phyloP scores from a whole-genome alignment of 2,329 filamentous ascomycete species.

The Colletotrichum cereale region DNA sequence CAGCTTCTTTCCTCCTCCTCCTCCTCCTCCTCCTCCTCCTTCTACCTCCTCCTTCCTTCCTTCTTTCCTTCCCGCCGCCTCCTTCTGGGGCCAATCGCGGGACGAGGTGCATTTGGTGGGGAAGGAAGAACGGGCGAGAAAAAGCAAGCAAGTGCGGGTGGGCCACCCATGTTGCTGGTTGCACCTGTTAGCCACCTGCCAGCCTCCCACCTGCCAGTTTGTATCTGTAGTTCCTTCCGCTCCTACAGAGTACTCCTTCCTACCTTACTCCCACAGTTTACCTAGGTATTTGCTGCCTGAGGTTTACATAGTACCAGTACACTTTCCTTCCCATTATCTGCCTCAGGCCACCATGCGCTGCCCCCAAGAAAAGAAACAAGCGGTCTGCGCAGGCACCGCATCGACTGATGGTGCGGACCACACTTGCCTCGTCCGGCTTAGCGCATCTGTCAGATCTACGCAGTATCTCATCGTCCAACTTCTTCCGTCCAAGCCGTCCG shows the following conservation, averaged over 20 bases:
- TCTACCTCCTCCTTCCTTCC: not conserved
- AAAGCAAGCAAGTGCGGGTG: not conserved
- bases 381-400: constrained; percentile 36
- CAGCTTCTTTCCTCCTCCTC: not conserved
- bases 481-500: constrained; percentile 10
- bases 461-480: constrained; percentile 37
- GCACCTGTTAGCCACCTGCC: not conserved
- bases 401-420: constrained; percentile 7
- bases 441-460: constrained; percentile 40
- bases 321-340: not conserved
- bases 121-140: not conserved
- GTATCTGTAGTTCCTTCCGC: not conserved
- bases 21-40: not conserved
- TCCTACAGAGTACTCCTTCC: not conserved
- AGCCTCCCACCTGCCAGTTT: too few relatives aligned
- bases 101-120: not conserved
- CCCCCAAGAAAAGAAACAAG: constrained; percentile 11
- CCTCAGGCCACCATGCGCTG: constrained; percentile 9
- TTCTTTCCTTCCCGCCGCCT: not conserved
- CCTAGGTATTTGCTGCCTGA: too few relatives aligned
- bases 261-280: too few relatives aligned
- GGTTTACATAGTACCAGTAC: not conserved
- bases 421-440: constrained; percentile 16
- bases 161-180: not conserved
- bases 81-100: constrained; percentile 4